Evolutionary conservation across 495 filamentous ascomycete genomes (phyloP), one percentile per base, ranked within the genome.

Genomic region (Neurospora intermedia): DNA sequence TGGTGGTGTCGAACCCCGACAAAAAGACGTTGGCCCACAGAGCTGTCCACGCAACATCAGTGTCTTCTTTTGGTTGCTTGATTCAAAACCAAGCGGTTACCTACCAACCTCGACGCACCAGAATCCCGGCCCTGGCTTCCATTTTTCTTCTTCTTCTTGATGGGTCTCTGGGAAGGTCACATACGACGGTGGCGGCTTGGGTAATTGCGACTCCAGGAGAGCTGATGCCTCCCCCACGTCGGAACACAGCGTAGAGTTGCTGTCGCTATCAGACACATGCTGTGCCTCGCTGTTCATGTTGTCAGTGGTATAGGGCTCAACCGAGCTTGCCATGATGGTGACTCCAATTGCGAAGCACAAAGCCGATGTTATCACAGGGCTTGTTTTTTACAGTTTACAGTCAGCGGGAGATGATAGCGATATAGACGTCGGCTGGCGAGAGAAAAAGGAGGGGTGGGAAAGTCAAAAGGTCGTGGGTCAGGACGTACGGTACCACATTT

Each of bases 21-120:
- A 91, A 83, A 70, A 91, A 91, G 10, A 91, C 88, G 69, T 90
- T 90, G 43, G 88, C 84, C 84, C 90, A 89, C 46, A 91, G 87
- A 1, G 88, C 87, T 86, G 73, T 73, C 72, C 77, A 70, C 76
- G 78, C 4, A 74, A 20, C 1, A 69, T 73, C 23, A 73, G 75
- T 39, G 15, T 48, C 20, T 6, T 54, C 15, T 66, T 23, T 6
- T 73, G 16, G 73, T 80, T 40, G 76, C 75, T 23, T 62, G 27
- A 42, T 31, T 5, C 23, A 46, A 18, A 59, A 13, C 15, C 40
- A 42, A 38, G 11, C 13, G 39, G 20, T 54, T 45, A 69, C 77
- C 27, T 76, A 82, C 81, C 79, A 35, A 77, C 79, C 71, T 83
- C 81, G 11, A 83, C 80, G 80, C 80, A 83, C 76, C 80, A 80